A percentile compares a stretch with the other conserved stretches of the same genome.
Evolutionary conservation across 225 moss, liverwort and hornwort species (phyloP).

Genomic region (Polytrichum formosum): DNA sequence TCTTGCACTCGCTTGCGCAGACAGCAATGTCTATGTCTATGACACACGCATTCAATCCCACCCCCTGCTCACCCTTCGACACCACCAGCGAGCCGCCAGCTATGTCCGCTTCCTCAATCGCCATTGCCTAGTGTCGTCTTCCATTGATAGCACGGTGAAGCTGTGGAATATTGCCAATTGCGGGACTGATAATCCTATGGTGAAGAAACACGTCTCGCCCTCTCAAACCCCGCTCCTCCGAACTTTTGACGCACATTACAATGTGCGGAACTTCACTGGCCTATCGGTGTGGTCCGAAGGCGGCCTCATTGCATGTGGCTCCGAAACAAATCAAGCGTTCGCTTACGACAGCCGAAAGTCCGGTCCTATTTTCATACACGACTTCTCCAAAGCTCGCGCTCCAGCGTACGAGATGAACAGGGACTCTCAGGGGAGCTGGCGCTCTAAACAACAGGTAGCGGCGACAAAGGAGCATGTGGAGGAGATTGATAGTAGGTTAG

Average conservation of each 20-base stretch:
- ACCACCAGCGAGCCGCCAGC: constrained; percentile 73
- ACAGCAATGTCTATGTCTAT: constrained; percentile 72
- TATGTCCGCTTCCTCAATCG: constrained; percentile 70
- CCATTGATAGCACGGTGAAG: constrained; percentile 83
- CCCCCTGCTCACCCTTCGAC: constrained; percentile 42
- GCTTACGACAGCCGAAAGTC: constrained; percentile 42
- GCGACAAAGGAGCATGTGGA: constrained; percentile 4
- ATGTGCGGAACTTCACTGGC: constrained; percentile 77
- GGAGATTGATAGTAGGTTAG: constrained; percentile 25
- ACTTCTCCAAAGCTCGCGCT: constrained; percentile 25
- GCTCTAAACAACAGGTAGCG: constrained; percentile 9
- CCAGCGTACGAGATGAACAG: not conserved
- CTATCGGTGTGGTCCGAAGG: constrained; percentile 63
- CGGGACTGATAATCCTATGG: not conserved
- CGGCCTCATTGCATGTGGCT: constrained; percentile 78
- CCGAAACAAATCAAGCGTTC: constrained; percentile 79
- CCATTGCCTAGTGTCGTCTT: constrained; percentile 69
- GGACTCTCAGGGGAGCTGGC: not conserved
- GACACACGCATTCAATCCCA: constrained; percentile 55
- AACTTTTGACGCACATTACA: constrained; percentile 57
- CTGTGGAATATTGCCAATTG: constrained; percentile 67
- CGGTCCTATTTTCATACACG: constrained; percentile 43
- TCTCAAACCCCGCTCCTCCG: constrained; percentile 21
- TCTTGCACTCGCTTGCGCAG: constrained; percentile 74
- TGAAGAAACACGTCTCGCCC: not conserved